A percentile compares a stretch with the other conserved stretches of the same genome.
Conservation (phyloP, 768 basidiomycete genomes). For the Rhizopogon sp. region DNA sequence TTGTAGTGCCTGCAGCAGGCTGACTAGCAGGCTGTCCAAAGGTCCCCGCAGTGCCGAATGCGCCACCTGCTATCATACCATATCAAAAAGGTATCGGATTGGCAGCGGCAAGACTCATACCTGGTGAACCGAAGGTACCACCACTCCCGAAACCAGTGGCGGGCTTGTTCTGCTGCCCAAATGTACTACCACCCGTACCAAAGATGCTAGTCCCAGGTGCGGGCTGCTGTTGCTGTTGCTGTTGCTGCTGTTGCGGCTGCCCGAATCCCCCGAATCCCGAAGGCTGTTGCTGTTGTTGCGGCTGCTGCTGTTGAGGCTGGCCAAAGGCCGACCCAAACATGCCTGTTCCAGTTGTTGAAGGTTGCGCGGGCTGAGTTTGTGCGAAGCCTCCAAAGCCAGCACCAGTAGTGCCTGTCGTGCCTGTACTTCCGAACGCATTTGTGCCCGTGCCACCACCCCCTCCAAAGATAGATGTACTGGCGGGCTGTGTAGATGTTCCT, state of each 20-base stretch:
- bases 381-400: constrained; percentile 27
- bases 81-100: constrained; percentile 2
- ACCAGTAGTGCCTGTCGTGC: constrained; percentile 21
- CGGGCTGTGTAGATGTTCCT: constrained; percentile 20
- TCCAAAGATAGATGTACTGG: constrained; percentile 27
- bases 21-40: constrained; percentile 26
- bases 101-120: constrained; percentile 8
- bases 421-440: constrained; percentile 15
- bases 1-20: constrained; percentile 13
- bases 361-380: constrained; percentile 34
- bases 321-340: constrained; percentile 43
- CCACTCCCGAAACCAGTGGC: constrained; percentile 22
- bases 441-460: constrained; percentile 9
- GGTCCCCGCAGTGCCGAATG: constrained; percentile 12
- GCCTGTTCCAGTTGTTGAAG: constrained; percentile 33
- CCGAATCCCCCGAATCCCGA: constrained; percentile 51
- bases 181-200: constrained; percentile 22
- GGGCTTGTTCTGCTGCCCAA: constrained; percentile 28
- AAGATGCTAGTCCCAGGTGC: constrained; percentile 27
- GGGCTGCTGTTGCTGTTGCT: constrained; percentile 28
- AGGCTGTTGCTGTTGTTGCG: constrained; percentile 28
- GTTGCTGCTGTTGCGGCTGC: constrained; percentile 38
- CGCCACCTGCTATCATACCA: constrained; percentile 10
- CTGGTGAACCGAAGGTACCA: constrained; percentile 18
- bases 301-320: constrained; percentile 25